Evolutionary conservation across 306 rosid species (phyloP).

Genomic region (Arachis stenosperma): DNA sequence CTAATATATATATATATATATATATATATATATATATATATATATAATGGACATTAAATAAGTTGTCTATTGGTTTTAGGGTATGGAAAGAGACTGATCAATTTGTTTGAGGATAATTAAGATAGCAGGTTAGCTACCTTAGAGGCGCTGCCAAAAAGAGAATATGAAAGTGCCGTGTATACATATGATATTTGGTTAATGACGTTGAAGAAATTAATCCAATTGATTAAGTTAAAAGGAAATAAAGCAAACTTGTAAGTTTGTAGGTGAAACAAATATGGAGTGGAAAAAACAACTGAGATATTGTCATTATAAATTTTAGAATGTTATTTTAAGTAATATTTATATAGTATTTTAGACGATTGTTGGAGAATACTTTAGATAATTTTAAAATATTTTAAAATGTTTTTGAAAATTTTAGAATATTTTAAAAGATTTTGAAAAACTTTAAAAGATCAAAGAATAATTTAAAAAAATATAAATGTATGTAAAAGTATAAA

Average conservation of each 20-base stretch:
- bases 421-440: too few species aligned
- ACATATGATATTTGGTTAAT: neutral
- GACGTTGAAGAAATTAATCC: neutral
- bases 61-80: constrained; percentile 13
- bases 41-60: constrained; percentile 19
- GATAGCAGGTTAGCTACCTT: neutral
- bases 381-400: too few species aligned
- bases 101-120: constrained; percentile 5
- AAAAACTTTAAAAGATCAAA: too few species aligned
- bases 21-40: too few species aligned
- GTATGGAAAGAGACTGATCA: constrained; percentile 20
- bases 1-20: neutral
- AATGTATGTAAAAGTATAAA: too few species aligned
- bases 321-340: too few species aligned
- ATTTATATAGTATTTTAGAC: too few species aligned
- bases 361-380: too few species aligned
- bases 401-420: too few species aligned
- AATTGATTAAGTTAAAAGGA: neutral
- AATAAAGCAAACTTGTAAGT: neutral
- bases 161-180: neutral
- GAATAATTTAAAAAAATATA: too few species aligned
- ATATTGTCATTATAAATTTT: neutral
- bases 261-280: neutral
- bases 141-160: constrained; percentile 10
- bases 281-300: neutral